Percentiles rank a stretch among this genome's conserved stretches.
phyloP scores from a whole-genome alignment of 768 basidiomycete genomes.

The Xanthoconium purpureum region DNA sequence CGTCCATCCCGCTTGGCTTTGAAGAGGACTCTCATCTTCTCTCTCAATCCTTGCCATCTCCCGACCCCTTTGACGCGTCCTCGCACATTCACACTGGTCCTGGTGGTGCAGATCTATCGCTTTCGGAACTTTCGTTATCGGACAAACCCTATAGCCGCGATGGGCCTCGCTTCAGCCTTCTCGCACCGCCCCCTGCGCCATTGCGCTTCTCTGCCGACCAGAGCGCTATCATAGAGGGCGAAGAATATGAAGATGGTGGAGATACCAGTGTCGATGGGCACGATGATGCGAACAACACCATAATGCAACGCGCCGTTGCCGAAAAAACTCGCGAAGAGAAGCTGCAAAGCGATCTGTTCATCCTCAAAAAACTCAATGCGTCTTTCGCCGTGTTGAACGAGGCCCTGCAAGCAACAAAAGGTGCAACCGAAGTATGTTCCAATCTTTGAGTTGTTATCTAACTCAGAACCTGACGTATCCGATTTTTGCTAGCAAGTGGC shows the following conservation, averaged over 20 bases:
- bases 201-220: conserved; percentile 21
- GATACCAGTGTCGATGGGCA: conserved; percentile 8
- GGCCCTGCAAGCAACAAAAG: conserved; percentile 58
- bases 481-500: conserved; percentile 52
- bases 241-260: conserved; percentile 19
- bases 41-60: conserved; percentile 43
- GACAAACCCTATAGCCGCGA: conserved; percentile 32
- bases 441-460: background rate
- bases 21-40: conserved; percentile 41
- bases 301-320: conserved; percentile 23
- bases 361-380: conserved; percentile 69
- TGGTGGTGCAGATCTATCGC: conserved; percentile 50
- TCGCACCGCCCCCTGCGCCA: conserved; percentile 26
- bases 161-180: conserved; percentile 33
- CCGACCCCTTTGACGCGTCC: conserved; percentile 30
- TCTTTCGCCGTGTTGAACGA: conserved; percentile 68
- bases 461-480: background rate
- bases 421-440: conserved; percentile 63
- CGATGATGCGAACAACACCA: conserved; percentile 21
- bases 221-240: conserved; percentile 24
- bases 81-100: conserved; percentile 38
- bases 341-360: conserved; percentile 68
- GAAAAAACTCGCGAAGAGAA: conserved; percentile 61
- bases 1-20: conserved; percentile 21
- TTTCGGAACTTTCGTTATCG: conserved; percentile 53